Evolutionary conservation across 208 protist genomes (phyloP), one percentile per base, ranked within the genome.

Genomic region (Crithidia bombi): DNA sequence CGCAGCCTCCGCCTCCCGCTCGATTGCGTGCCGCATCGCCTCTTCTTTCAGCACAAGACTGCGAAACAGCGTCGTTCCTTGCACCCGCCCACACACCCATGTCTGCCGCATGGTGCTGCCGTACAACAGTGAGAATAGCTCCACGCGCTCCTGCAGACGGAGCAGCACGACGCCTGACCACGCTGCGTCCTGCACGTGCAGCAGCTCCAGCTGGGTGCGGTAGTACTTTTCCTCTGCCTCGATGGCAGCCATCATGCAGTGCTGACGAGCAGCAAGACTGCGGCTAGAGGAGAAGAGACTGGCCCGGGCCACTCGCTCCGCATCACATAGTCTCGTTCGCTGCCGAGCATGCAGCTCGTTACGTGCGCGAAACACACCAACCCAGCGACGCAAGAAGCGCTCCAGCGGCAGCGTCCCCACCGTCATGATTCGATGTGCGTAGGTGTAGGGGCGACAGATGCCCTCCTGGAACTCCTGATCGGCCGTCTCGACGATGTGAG

Each of bases 81-180:
- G 43, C 30, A 89, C 54, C 21, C 79, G 74, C 1, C 75, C 87
- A 38, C 82, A 89, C 11, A 79, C 75, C 6, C 77, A 38, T 11
- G 73, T 55, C 14, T 56, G 58, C 50, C 65, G 57, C 89, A 94
- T 94, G 10, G 51, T 46, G 17, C 62, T 43, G 6, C 89, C 89
- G 72, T 74, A 94, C 19, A 87, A 50, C n/a, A 87, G 44, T 0
- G 69, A 46, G 59, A 89, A 90, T n/a, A 78, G 38, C 49, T 82
- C 83, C 1, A 79, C 70, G 17, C 75, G 75, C 28, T 86, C 76
- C 19, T 50, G 61, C 26, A 91, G 51, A 17, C 55, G 66, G 14
- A 90, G 56, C 36, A 56, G 59, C 19, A 78, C 62, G 15, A 86
- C 57, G 0, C 75, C 83, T 0, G 74, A 65, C 35, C 77, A 71